Evolutionary conservation across 2,329 filamentous ascomycete species (phyloP).

Genomic region (Arthroderma uncinatum): DNA sequence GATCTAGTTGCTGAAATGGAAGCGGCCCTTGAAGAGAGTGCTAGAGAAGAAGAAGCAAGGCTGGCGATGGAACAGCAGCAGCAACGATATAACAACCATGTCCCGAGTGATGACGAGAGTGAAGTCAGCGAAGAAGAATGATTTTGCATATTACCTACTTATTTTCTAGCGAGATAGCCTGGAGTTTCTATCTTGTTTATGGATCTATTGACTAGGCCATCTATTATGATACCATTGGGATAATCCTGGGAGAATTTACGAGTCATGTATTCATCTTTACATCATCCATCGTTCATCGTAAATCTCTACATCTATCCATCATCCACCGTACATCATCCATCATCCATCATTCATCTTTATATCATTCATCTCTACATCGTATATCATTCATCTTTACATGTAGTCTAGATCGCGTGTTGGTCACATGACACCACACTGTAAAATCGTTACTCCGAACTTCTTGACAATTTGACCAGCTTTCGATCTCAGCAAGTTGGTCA

Average conservation of each 20-base stretch:
- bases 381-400: not conserved
- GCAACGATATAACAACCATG: conserved; percentile 20
- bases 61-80: conserved; percentile 23
- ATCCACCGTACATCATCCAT: too few species aligned
- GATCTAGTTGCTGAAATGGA: conserved; percentile 49
- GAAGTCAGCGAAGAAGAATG: conserved; percentile 56
- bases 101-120: conserved; percentile 45
- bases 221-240: conserved; percentile 2
- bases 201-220: not conserved
- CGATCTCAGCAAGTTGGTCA: too few species aligned
- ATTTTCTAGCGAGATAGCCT: not conserved
- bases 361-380: not conserved
- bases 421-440: not conserved
- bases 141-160: conserved; percentile 8
- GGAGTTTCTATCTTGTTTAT: not conserved
- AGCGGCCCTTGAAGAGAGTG: conserved; percentile 40
- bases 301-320: too few species aligned
- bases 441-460: not conserved
- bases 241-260: not conserved
- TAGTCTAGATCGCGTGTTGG: not conserved
- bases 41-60: conserved; percentile 29
- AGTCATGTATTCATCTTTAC: not conserved
- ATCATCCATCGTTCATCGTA: too few species aligned
- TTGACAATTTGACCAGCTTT: not conserved
- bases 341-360: too few species aligned